Evolutionary conservation across 345 rosid species (phyloP).

Genomic region (Citrus unshiu): DNA sequence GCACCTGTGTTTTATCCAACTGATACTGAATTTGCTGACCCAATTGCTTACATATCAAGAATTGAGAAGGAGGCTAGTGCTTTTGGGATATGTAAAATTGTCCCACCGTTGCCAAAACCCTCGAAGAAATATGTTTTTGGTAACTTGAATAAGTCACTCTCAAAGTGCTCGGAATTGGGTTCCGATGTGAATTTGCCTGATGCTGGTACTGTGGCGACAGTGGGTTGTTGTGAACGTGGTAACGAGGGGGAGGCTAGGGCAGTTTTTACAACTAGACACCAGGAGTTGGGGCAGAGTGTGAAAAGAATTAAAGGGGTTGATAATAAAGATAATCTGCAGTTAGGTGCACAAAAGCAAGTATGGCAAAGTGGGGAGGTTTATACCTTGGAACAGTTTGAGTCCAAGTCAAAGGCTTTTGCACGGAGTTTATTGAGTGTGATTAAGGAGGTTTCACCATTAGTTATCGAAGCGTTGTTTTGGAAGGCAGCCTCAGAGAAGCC

Average conservation of each 20-base stretch:
- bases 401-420: conserved; percentile 76
- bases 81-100: conserved; percentile 92
- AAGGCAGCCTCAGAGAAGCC: conserved; percentile 84
- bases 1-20: conserved; percentile 96
- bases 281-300: conserved; percentile 77
- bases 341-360: conserved; percentile 75
- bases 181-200: conserved; percentile 36
- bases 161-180: conserved; percentile 72
- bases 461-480: conserved; percentile 88
- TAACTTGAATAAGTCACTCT: conserved; percentile 81
- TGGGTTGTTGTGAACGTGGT: conserved; percentile 22
- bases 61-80: conserved; percentile 94
- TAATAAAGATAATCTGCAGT: conserved; percentile 27
- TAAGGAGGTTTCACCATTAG: conserved; percentile 74
- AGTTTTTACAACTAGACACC: conserved; percentile 93
- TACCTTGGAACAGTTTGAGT: conserved; percentile 92
- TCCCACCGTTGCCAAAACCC: conserved; percentile 95
- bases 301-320: conserved; percentile 51
- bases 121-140: conserved; percentile 72
- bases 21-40: conserved; percentile 98
- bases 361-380: conserved; percentile 98
- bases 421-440: conserved; percentile 56
- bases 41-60: conserved; percentile 93
- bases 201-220: conserved; percentile 21
- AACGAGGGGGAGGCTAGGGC: conserved; percentile 58